Conservation (phyloP, 2,329 filamentous ascomycete species). For the Aspergillus fumigatiaffinis region DNA sequence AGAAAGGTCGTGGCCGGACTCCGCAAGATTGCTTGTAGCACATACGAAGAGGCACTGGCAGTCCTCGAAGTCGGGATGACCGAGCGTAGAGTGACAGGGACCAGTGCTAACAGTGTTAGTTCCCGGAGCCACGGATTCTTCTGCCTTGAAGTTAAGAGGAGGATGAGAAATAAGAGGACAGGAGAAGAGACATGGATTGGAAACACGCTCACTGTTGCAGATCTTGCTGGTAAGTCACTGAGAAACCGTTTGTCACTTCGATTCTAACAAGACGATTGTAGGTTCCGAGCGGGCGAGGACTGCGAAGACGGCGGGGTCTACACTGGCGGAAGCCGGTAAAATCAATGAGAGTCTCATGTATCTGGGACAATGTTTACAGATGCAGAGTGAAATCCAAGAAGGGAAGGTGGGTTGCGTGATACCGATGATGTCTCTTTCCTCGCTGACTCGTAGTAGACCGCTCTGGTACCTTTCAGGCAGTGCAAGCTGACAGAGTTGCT, state of each 20-base stretch:
- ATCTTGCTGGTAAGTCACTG: slow-evolving; percentile 65
- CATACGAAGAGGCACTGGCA: slow-evolving; percentile 76
- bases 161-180: slow-evolving; percentile 48
- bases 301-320: slow-evolving; percentile 89
- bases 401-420: slow-evolving; percentile 61
- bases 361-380: slow-evolving; percentile 91
- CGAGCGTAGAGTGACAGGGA: slow-evolving; percentile 83
- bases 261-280: slow-evolving; percentile 20
- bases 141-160: slow-evolving; percentile 89
- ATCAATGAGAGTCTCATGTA: slow-evolving; percentile 99
- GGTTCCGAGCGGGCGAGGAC: slow-evolving; percentile 85
- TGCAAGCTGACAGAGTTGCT: slow-evolving; percentile 82
- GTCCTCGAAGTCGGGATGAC: slow-evolving; percentile 85
- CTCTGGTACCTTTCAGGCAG: slow-evolving; percentile 73
- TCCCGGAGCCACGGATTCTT: slow-evolving; percentile 96
- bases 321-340: slow-evolving; percentile 91
- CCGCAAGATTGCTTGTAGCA: slow-evolving; percentile 82
- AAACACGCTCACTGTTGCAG: slow-evolving; percentile 80
- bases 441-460: slow-evolving; percentile 49
- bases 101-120: slow-evolving; percentile 86
- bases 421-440: background rate
- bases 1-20: slow-evolving; percentile 92
- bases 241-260: background rate
- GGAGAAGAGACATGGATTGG: slow-evolving; percentile 65
- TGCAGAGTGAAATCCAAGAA: slow-evolving; percentile 76